A percentile compares a stretch with the other conserved stretches of the same genome.
phyloP scores from a whole-genome alignment of 75 land plant genomes.

The Ceratopteris richardii region DNA sequence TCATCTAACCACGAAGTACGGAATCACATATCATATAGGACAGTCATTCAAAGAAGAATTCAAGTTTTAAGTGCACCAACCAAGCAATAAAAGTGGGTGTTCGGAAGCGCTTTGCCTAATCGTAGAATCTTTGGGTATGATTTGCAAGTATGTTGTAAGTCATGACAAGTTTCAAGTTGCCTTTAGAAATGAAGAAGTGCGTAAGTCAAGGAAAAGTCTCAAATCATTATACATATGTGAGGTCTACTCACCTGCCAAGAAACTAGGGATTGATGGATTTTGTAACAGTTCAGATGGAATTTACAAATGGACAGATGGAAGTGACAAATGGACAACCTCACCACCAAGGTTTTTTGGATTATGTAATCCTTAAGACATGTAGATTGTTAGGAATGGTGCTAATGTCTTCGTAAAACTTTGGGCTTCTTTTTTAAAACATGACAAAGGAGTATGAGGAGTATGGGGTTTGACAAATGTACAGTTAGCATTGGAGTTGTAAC shows the following conservation, averaged over 20 bases:
- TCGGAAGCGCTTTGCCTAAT: too few relatives aligned
- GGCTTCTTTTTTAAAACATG: too few relatives aligned
- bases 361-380: slow-evolving; percentile 91
- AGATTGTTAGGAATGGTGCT: too few relatives aligned
- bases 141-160: too few relatives aligned
- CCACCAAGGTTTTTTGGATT: slow-evolving; percentile 41
- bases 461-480: too few relatives aligned
- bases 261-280: background rate
- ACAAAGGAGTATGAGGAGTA: too few relatives aligned
- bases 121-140: too few relatives aligned
- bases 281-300: slow-evolving; percentile 10
- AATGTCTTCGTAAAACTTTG: too few relatives aligned
- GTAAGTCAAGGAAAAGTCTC: slow-evolving; percentile 78
- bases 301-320: too few relatives aligned
- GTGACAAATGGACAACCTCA: slow-evolving; percentile 6
- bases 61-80: slow-evolving; percentile 14
- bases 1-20: slow-evolving; percentile 83
- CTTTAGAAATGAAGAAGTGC: slow-evolving; percentile 76
- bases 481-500: too few relatives aligned
- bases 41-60: slow-evolving; percentile 67
- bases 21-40: slow-evolving; percentile 92
- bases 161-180: too few relatives aligned
- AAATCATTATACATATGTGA: slow-evolving; percentile 57
- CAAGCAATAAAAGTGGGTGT: too few relatives aligned
- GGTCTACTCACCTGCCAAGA: slow-evolving; percentile 9